Conservation (phyloP, 208 protist species). For the Trypanosoma theileri region DNA sequence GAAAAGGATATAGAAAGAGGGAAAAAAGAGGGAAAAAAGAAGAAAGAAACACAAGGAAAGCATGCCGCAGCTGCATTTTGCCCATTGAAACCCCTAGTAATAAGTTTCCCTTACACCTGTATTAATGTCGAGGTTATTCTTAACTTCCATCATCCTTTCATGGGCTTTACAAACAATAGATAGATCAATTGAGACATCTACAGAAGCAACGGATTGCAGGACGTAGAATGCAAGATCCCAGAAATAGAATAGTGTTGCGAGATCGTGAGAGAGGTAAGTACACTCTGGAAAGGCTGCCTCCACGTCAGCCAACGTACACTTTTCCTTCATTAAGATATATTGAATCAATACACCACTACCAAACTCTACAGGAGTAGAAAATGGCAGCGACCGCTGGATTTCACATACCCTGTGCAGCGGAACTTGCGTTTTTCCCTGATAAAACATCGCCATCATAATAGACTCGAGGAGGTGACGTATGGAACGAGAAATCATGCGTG, state of each 20-base stretch:
- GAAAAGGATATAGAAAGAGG: conserved; percentile 4
- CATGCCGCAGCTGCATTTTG: background rate
- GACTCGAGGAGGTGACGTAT: conserved; percentile 77
- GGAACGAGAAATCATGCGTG: conserved; percentile 64
- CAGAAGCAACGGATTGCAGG: conserved; percentile 46
- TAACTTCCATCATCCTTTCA: conserved; percentile 37
- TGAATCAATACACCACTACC: conserved; percentile 75
- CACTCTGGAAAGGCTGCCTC: conserved; percentile 58
- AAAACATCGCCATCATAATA: conserved; percentile 61
- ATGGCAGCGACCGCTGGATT: conserved; percentile 62
- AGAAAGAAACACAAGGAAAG: conserved; percentile 15
- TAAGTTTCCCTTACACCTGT: conserved; percentile 21
- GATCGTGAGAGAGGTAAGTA: conserved; percentile 51
- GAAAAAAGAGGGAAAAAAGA: conserved; percentile 15
- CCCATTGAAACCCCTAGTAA: background rate
- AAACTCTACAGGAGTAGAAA: conserved; percentile 71
- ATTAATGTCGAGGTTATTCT: conserved; percentile 38
- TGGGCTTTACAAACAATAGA: conserved; percentile 39
- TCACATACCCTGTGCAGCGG: conserved; percentile 51
- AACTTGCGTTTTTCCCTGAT: conserved; percentile 40
- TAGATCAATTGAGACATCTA: conserved; percentile 29
- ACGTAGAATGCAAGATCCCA: conserved; percentile 67
- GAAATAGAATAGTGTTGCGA: conserved; percentile 81
- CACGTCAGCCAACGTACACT: conserved; percentile 58
- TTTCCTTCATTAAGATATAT: conserved; percentile 65